Percentiles rank a stretch among this genome's conserved stretches.
phyloP scores from a whole-genome alignment of 1,139 yeast species.

The Tardiomyces digboiensis region DNA sequence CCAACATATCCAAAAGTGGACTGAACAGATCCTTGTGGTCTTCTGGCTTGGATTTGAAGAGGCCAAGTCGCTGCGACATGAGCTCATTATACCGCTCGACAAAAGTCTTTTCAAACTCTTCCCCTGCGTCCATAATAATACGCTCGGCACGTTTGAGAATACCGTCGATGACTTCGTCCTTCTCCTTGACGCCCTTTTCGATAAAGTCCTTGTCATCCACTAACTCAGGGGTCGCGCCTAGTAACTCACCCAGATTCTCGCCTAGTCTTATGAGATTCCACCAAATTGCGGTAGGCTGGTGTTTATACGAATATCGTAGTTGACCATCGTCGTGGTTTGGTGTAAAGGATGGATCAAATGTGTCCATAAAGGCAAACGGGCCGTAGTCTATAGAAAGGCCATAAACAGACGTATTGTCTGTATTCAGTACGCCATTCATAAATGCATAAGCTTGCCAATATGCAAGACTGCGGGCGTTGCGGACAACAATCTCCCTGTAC shows the following conservation, averaged over 20 bases:
- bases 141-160: conserved; percentile 55
- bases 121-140: conserved; percentile 54
- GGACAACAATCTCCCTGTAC: conserved; percentile 55
- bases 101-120: conserved; percentile 54
- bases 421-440: conserved; percentile 86
- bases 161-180: conserved; percentile 40
- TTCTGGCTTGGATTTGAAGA: conserved; percentile 33
- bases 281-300: conserved; percentile 84
- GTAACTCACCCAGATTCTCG: conserved; percentile 70
- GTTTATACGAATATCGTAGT: conserved; percentile 64
- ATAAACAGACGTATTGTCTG: conserved; percentile 82
- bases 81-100: conserved; percentile 48
- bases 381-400: conserved; percentile 93
- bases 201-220: conserved; percentile 33
- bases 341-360: conserved; percentile 70
- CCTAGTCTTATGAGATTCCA: conserved; percentile 88
- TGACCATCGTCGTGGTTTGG: conserved; percentile 85
- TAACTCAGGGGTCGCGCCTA: conserved; percentile 48
- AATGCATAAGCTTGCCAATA: conserved; percentile 90
- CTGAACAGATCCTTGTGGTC: conserved; percentile 41
- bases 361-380: conserved; percentile 86
- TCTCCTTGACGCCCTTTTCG: conserved; percentile 27
- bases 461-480: conserved; percentile 76
- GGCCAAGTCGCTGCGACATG: conserved; percentile 65
- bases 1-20: conserved; percentile 55